Base-by-base conservation (phyloP, 768 basidiomycete genomes). In the Panellus pusillus region DNA sequence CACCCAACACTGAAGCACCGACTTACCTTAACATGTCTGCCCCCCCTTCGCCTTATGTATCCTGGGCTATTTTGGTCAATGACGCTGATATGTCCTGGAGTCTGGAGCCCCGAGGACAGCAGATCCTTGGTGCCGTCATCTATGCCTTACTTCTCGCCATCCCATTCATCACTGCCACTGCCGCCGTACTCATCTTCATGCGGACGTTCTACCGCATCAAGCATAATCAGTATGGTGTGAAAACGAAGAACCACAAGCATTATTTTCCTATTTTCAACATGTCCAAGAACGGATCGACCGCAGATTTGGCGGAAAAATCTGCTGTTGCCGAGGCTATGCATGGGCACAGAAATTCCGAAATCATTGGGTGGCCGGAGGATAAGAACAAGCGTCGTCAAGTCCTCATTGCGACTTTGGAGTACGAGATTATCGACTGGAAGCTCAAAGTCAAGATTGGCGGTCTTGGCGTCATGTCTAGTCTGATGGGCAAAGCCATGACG, bases 401-500 rank as follows among this genome's bases (percentile, higher is more conserved):
- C 24, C 79, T 97, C 42, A 97, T 97, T 55, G 76, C 94, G 14
- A 96, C 94, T 0, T 79, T 97, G 47, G 94, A 97, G 71, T 97
- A 97, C 71, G 94, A 97, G 69, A 90, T 97, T 66, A 85, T 97
- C 64, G 94, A 96, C 66, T 97, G 94, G 93, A 95, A 95, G 72
- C 72, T 95, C 57, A 97, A 97, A 71, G 94, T 97, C 77, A 96
- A 96, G 79, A 96, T 96, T 60, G 94, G 94, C 73, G 94, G 94
- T 71, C 79, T 97, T n/a, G 94, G 94, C 78, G 94, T 96, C 74
- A 97, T 97, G 94, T 96, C 94, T 3, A 87, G 87, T 70, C 76
- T 97, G 29, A 97, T 97, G 94, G 94, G 94, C 60, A 97, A 96
- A 71, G 93, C 94, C 6, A 97, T 97, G 94, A 91, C 89, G 42